Evolutionary conservation across 768 basidiomycete species (phyloP).

Genomic region (Suillus weaverae): DNA sequence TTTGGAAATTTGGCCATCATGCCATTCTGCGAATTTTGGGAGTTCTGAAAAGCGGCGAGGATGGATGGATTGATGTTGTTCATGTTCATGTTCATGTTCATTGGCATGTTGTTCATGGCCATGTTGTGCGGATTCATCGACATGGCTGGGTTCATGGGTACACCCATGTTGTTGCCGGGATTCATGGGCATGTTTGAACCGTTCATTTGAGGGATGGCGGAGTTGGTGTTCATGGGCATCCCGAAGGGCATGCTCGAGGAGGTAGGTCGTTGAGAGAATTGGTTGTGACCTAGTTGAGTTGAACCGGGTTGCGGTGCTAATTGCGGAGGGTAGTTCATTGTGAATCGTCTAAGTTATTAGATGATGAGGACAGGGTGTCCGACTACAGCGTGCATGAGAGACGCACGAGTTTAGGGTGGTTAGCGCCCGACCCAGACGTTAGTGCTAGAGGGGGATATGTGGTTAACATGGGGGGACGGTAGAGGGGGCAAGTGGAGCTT

Average conservation of each 20-base stretch:
- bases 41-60: constrained; percentile 31
- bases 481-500: constrained; percentile 5
- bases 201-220: constrained; percentile 10
- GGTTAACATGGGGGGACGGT: not conserved
- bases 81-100: constrained; percentile 12
- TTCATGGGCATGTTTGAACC: constrained; percentile 14
- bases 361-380: not conserved
- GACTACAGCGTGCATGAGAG: not conserved
- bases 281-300: constrained; percentile 22
- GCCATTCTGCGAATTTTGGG: constrained; percentile 13
- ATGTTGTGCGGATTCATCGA: constrained; percentile 5
- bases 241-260: constrained; percentile 21
- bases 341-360: not conserved
- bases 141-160: constrained; percentile 6
- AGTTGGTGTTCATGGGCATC: constrained; percentile 10
- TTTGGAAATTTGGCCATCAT: constrained; percentile 17
- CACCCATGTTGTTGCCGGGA: constrained; percentile 5
- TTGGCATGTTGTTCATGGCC: constrained; percentile 7
- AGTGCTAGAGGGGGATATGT: not conserved
- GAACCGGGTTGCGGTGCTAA: constrained; percentile 14
- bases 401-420: constrained; percentile 12
- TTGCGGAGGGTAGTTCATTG: constrained; percentile 5
- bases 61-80: constrained; percentile 34
- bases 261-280: constrained; percentile 19
- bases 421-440: constrained; percentile 15